Conservation (phyloP, 345 rosid species). For the Arabidopsis arenosa region DNA sequence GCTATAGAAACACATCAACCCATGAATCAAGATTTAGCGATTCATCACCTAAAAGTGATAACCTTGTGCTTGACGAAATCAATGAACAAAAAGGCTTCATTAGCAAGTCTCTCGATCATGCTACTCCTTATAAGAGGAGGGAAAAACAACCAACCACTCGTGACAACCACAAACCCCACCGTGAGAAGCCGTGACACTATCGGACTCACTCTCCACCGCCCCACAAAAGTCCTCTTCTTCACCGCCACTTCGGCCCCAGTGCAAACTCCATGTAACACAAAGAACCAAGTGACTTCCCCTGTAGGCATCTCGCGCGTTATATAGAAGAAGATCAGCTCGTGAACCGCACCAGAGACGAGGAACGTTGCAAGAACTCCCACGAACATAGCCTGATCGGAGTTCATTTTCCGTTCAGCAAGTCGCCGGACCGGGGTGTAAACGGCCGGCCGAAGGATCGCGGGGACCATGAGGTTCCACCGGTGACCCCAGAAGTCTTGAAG, state of each 20-base stretch:
- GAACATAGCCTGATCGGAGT: constrained; percentile 12
- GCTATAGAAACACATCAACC: too few species aligned
- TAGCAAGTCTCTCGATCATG: constrained; percentile 4
- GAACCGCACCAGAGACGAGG: constrained; percentile 46
- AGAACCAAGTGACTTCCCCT: constrained; percentile 50
- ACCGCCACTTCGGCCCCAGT: constrained; percentile 41
- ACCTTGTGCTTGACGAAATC: constrained; percentile 13
- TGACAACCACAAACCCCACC: constrained; percentile 46
- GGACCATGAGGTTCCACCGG: constrained; percentile 65
- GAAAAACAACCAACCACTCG: constrained; percentile 53
- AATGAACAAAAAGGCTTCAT: constrained; percentile 26
- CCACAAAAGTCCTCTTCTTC: constrained; percentile 23
- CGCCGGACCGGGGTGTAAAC: constrained; percentile 47
- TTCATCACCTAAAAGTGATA: background rate
- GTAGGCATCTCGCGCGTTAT: constrained; percentile 38
- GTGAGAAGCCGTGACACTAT: constrained; percentile 38
- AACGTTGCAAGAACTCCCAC: constrained; percentile 39
- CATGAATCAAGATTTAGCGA: too few species aligned
- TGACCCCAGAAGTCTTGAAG: constrained; percentile 67
- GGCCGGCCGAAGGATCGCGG: constrained; percentile 51
- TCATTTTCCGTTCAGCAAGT: background rate
- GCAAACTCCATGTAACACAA: constrained; percentile 49
- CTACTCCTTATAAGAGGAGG: constrained; percentile 39
- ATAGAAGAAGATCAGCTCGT: constrained; percentile 45
- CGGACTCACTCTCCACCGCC: constrained; percentile 37